A percentile compares a stretch with the other conserved stretches of the same genome.
These are phyloP conservation scores for Penicillium sp. DNA, from an alignment of 2,329 filamentous ascomycete species.

Conservation along the genomic window DNA sequence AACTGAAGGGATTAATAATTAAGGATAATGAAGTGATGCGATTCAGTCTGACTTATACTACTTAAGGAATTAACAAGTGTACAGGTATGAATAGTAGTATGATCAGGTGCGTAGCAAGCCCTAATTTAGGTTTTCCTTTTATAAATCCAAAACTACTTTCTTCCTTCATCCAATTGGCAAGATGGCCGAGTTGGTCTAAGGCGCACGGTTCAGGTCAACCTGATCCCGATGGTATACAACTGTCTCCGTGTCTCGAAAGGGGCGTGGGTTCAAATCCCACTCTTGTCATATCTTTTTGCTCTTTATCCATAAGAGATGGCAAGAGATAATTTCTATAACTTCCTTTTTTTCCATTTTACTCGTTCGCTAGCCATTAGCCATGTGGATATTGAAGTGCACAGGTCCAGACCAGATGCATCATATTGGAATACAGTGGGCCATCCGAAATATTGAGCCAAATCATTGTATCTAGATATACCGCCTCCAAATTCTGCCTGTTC, in stretches of 20 bases:
- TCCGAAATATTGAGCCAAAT: no score
- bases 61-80: background rate
- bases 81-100: background rate
- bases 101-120: background rate
- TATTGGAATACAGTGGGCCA: no score
- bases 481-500: no score
- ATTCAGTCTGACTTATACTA: background rate
- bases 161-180: constrained; percentile 19
- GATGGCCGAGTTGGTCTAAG: constrained; percentile 39
- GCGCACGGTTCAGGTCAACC: constrained; percentile 35
- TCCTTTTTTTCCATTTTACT: no score
- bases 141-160: accelerated
- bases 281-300: constrained; percentile 11
- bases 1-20: background rate
- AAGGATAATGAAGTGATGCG: background rate
- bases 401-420: no score
- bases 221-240: constrained; percentile 19
- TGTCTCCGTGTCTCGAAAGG: constrained; percentile 13
- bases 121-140: background rate
- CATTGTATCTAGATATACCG: no score
- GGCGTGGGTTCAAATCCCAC: constrained; percentile 15
- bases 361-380: no score
- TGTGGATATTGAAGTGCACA: no score
- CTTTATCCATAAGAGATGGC: no score
- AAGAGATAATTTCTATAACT: no score